Conservation (phyloP, 768 basidiomycete species). For the Cubamyces sp. region DNA sequence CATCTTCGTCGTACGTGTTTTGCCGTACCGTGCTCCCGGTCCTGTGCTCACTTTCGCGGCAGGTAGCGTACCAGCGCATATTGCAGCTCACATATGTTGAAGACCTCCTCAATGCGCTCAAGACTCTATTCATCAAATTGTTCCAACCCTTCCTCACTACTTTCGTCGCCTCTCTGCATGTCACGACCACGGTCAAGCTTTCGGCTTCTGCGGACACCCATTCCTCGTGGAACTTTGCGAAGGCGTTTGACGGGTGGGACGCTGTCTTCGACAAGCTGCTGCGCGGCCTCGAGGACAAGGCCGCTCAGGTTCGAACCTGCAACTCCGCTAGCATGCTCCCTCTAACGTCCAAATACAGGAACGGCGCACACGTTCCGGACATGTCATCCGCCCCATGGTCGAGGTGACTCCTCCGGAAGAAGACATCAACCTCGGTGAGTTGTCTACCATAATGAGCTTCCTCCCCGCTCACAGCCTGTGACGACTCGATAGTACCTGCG, state of each 20-base stretch:
- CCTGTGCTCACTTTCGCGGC: constrained; percentile 11
- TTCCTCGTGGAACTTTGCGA: constrained; percentile 67
- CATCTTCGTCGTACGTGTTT: constrained; percentile 85
- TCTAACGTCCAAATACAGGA: constrained; percentile 50
- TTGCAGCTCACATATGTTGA: constrained; percentile 94
- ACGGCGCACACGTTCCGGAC: constrained; percentile 66
- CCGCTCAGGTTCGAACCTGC: constrained; percentile 54
- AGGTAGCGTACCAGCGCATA: constrained; percentile 97
- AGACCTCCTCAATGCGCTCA: constrained; percentile 79
- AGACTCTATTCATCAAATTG: constrained; percentile 82
- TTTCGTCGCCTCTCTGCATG: constrained; percentile 83
- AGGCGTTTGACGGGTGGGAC: constrained; percentile 82
- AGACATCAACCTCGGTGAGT: constrained; percentile 61
- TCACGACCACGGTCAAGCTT: constrained; percentile 50
- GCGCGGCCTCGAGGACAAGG: constrained; percentile 74
- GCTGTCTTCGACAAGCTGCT: constrained; percentile 76
- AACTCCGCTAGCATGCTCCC: neutral
- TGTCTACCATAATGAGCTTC: neutral
- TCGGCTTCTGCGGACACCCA: constrained; percentile 40
- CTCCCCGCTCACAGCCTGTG: constrained; percentile 1
- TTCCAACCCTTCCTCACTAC: constrained; percentile 84
- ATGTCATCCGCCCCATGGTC: constrained; percentile 39
- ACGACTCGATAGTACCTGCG: constrained; percentile 45
- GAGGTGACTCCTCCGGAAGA: constrained; percentile 56
- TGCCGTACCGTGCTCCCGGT: neutral